A percentile compares a stretch with the other conserved stretches of the same genome.
phyloP scores from a whole-genome alignment of 345 rosid genomes.

The Citrus reticulata region DNA sequence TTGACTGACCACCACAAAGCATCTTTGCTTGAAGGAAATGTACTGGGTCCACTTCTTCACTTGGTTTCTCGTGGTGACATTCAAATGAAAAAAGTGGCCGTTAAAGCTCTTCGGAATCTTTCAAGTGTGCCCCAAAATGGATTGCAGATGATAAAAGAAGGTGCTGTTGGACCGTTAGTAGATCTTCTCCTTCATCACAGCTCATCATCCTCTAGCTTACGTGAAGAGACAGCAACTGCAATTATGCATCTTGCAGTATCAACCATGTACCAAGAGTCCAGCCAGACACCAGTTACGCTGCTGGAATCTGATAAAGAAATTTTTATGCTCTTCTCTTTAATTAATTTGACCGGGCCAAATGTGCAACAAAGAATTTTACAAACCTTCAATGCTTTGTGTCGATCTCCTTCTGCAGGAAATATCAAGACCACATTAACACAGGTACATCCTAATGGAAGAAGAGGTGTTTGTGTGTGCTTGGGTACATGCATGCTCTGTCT shows the following conservation, averaged over 20 bases:
- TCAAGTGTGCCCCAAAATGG: constrained; percentile 54
- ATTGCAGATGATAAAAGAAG: constrained; percentile 58
- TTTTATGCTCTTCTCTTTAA: constrained; percentile 48
- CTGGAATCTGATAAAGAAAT: constrained; percentile 54
- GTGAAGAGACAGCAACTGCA: constrained; percentile 51
- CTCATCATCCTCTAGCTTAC: constrained; percentile 38
- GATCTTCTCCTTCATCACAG: constrained; percentile 43
- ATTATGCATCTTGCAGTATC: constrained; percentile 57
- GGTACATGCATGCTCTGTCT: neutral
- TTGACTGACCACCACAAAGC: constrained; percentile 58
- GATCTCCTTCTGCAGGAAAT: constrained; percentile 41
- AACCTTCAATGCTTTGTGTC: constrained; percentile 55
- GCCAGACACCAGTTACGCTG: constrained; percentile 28
- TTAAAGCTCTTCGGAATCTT: constrained; percentile 49
- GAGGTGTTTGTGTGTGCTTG: neutral
- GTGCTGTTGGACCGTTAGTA: constrained; percentile 44
- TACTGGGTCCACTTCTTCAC: constrained; percentile 46
- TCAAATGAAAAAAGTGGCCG: constrained; percentile 39
- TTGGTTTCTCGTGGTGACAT: constrained; percentile 34
- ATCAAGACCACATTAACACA: constrained; percentile 45
- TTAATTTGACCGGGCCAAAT: constrained; percentile 43
- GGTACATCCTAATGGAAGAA: constrained; percentile 32
- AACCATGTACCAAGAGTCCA: constrained; percentile 41
- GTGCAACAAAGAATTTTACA: constrained; percentile 54
- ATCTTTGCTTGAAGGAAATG: constrained; percentile 51